Percentiles rank a stretch among this genome's conserved stretches.
phyloP scores from a whole-genome alignment of 805 yeast genomes.

The Ascoidea rubescens region DNA sequence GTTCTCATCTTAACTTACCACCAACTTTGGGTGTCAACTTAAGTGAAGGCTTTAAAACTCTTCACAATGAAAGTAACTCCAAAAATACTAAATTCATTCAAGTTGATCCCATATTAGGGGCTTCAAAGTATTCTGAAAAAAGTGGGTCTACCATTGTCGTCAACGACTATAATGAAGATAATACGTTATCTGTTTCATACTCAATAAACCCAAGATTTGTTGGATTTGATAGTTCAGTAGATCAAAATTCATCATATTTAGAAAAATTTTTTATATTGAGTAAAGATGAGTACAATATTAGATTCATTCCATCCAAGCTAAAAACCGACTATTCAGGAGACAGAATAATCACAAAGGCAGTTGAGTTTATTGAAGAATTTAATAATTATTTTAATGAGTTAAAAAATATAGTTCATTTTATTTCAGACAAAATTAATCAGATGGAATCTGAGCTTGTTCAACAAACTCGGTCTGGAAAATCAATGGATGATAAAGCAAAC shows the following conservation, averaged over 20 bases:
- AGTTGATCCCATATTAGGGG: too few species aligned
- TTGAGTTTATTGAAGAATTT: background rate
- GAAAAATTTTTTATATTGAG: background rate
- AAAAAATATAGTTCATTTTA: background rate
- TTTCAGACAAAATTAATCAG: background rate
- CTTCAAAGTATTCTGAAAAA: background rate
- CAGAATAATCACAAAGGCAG: too few species aligned
- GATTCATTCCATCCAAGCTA: background rate
- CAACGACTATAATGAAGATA: too few species aligned
- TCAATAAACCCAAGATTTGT: background rate
- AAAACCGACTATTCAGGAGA: background rate
- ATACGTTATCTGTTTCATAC: background rate
- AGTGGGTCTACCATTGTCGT: background rate
- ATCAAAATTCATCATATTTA: background rate
- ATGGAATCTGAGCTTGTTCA: background rate
- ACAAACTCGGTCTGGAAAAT: background rate
- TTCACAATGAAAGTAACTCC: too few species aligned
- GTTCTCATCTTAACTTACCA: background rate
- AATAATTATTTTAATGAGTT: too few species aligned
- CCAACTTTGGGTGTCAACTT: background rate
- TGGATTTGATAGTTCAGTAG: background rate
- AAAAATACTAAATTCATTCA: too few species aligned
- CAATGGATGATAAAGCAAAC: background rate
- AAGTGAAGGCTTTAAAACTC: background rate
- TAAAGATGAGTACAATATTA: background rate